These are phyloP conservation scores for Russula sp. DNA, from an alignment of 768 basidiomycete species.

Conservation along the genomic window DNA sequence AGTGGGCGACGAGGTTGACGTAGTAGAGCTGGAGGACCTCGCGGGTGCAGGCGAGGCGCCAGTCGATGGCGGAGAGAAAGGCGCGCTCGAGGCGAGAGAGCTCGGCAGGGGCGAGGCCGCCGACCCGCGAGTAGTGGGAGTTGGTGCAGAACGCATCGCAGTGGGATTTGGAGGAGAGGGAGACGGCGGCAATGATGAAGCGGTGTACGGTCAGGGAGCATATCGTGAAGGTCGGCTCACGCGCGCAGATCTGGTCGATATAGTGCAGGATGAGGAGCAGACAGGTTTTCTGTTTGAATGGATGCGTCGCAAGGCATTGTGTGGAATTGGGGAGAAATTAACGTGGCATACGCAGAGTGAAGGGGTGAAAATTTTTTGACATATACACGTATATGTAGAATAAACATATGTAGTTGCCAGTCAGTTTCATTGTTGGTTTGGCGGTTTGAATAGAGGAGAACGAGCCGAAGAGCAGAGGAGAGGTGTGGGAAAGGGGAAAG, in stretches of 20 bases:
- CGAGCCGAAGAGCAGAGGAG: conserved; percentile 6
- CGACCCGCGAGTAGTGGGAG: conserved; percentile 90
- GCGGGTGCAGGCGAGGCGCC: conserved; percentile 90
- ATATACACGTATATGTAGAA: not conserved
- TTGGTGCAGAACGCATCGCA: conserved; percentile 97
- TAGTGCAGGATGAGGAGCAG: conserved; percentile 80
- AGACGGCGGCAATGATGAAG: conserved; percentile 90
- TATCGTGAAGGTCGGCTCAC: conserved; percentile 82
- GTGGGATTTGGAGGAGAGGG: conserved; percentile 89
- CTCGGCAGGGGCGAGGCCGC: conserved; percentile 86
- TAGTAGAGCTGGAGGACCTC: conserved; percentile 92
- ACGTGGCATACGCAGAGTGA: not conserved
- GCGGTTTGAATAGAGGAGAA: not conserved
- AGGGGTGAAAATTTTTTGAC: too few relatives aligned
- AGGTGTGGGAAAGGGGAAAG: not conserved
- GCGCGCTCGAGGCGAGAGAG: conserved; percentile 93
- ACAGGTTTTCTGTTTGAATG: conserved; percentile 54
- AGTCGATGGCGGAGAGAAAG: conserved; percentile 86
- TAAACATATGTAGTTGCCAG: not conserved
- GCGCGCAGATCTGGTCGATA: conserved; percentile 88
- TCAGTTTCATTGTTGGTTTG: not conserved
- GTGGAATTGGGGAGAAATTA: not conserved
- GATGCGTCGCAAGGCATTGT: not conserved
- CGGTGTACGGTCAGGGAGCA: conserved; percentile 96
- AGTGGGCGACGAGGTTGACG: conserved; percentile 84